A percentile compares a stretch with the other conserved stretches of the same genome.
phyloP scores from a whole-genome alignment of 345 rosid genomes.

The Rhodomyrtus tomentosa region DNA sequence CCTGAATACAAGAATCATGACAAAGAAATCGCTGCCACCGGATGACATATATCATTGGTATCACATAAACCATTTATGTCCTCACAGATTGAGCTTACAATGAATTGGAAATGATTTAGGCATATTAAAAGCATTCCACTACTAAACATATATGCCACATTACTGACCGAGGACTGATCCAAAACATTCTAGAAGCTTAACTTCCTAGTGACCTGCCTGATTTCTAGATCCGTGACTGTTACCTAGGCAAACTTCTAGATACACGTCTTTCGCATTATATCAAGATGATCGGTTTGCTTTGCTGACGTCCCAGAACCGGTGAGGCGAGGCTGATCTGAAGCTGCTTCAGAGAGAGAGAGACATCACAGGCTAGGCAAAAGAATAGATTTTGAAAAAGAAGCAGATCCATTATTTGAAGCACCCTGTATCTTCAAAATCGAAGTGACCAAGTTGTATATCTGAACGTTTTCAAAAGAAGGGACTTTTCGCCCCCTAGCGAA shows the following conservation, averaged over 20 bases:
- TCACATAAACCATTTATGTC: neutral
- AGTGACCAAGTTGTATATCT: slow-evolving; percentile 75
- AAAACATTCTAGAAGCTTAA: neutral
- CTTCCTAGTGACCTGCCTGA: neutral
- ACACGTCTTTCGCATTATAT: neutral
- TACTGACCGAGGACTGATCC: neutral
- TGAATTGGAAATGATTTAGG: neutral
- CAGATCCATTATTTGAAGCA: slow-evolving; percentile 75
- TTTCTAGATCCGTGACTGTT: neutral
- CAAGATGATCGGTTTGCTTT: neutral
- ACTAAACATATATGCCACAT: neutral
- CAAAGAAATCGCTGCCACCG: neutral
- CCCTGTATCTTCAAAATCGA: slow-evolving; percentile 70
- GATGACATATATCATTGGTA: neutral
- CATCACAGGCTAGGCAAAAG: slow-evolving; percentile 34
- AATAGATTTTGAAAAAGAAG: slow-evolving; percentile 25
- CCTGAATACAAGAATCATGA: neutral
- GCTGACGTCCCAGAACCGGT: neutral
- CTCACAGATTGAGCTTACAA: neutral
- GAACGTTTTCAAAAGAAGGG: slow-evolving; percentile 84
- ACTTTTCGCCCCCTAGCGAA: slow-evolving; percentile 70
- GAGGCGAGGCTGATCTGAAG: neutral
- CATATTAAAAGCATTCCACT: neutral
- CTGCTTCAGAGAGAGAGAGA: neutral
- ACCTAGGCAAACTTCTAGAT: neutral